These are phyloP conservation scores for Sporisorium iseilematis-ciliati DNA, from an alignment of 1,284 basidiomycete species.

Conservation along the genomic window DNA sequence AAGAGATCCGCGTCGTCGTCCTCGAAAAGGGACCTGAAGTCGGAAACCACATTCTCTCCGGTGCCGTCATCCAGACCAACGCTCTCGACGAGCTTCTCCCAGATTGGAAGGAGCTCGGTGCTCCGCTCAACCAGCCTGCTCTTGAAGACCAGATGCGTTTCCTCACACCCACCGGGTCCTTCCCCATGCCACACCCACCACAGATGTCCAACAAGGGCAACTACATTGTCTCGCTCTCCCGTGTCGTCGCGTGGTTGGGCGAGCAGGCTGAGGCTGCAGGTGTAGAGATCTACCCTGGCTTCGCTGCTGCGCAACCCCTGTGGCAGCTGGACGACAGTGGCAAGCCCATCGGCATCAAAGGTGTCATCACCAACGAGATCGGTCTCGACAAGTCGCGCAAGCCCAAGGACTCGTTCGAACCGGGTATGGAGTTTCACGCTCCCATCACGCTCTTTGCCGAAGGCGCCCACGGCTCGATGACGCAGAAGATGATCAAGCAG, in stretches of 20 bases:
- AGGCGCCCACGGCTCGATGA: conserved; percentile 92
- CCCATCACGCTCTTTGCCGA: conserved; percentile 95
- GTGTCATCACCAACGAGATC: conserved; percentile 94
- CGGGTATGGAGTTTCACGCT: conserved; percentile 95
- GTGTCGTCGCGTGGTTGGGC: conserved; percentile 89
- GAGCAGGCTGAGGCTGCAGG: conserved; percentile 89
- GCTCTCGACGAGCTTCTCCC: conserved; percentile 93
- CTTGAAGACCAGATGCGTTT: conserved; percentile 87
- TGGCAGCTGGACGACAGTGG: conserved; percentile 79
- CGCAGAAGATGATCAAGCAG: conserved; percentile 82
- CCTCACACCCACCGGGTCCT: conserved; percentile 79
- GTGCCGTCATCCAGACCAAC: conserved; percentile 92
- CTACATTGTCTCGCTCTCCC: conserved; percentile 91
- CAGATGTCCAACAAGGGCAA: conserved; percentile 97
- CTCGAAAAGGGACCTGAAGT: conserved; percentile 95
- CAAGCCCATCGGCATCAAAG: conserved; percentile 75
- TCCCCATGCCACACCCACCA: conserved; percentile 94
- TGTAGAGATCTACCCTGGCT: conserved; percentile 97
- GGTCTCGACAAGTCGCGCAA: conserved; percentile 84
- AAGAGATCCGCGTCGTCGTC: conserved; percentile 89
- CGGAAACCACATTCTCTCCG: conserved; percentile 94
- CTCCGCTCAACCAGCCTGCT: conserved; percentile 82
- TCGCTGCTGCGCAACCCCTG: conserved; percentile 87
- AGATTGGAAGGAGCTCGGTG: conserved; percentile 79
- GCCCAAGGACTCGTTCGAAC: conserved; percentile 91